Percentiles rank a stretch among this genome's conserved stretches.
These are phyloP conservation scores for Dichotomocladium elegans DNA, from an alignment of 371 early-diverging fungal genomes.

Conservation along the genomic window DNA sequence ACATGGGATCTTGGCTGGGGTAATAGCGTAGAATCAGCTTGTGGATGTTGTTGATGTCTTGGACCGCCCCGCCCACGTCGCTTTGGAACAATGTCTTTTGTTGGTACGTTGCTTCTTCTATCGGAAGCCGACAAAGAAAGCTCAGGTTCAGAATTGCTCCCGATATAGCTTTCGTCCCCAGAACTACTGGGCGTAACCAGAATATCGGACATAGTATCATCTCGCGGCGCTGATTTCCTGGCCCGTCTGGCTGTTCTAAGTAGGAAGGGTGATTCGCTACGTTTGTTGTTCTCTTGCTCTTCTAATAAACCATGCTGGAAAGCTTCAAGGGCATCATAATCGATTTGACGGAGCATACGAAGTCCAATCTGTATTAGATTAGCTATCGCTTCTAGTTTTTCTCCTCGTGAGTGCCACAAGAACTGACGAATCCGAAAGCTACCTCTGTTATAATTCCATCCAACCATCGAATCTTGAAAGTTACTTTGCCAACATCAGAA, in stretches of 20 bases:
- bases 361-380: neutral
- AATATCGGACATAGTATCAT: too few relatives aligned
- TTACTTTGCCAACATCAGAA: slow-evolving; percentile 3
- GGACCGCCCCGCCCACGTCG: neutral
- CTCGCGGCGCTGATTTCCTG: too few relatives aligned
- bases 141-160: too few relatives aligned
- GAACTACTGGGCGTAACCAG: too few relatives aligned
- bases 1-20: neutral
- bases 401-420: too few relatives aligned
- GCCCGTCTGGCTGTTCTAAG: neutral
- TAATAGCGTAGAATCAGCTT: neutral
- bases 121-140: too few relatives aligned
- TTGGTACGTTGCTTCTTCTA: too few relatives aligned
- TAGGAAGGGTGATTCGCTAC: neutral
- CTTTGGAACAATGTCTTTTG: neutral
- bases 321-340: neutral
- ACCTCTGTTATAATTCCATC: slow-evolving; percentile 5
- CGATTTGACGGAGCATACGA: neutral
- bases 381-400: too few relatives aligned
- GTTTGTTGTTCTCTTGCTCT: neutral
- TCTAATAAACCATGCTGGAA: neutral
- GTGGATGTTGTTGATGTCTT: too few relatives aligned
- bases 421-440: neutral
- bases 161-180: too few relatives aligned
- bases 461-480: slow-evolving; percentile 4